phyloP scores from a whole-genome alignment of 2,329 filamentous ascomycete species.

The Plectosphaerella sp. region DNA sequence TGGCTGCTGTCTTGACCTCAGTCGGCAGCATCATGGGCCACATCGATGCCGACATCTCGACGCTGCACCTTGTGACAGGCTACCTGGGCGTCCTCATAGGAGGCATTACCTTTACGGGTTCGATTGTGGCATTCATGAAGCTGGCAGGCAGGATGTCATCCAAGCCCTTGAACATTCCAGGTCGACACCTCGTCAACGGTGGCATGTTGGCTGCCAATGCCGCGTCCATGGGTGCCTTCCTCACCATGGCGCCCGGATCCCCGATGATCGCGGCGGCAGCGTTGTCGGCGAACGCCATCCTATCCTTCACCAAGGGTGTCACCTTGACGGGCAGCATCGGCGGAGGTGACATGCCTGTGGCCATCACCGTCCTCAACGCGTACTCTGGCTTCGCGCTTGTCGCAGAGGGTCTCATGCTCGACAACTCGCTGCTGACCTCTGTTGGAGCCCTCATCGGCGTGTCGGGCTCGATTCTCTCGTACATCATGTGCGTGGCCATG shows the following conservation, averaged over 20 bases:
- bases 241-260: slow-evolving; percentile 75
- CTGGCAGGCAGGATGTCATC: slow-evolving; percentile 80
- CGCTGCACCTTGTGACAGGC: slow-evolving; percentile 77
- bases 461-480: slow-evolving; percentile 82
- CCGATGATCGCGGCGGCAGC: slow-evolving; percentile 76
- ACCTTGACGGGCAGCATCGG: slow-evolving; percentile 87
- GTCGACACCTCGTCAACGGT: slow-evolving; percentile 71
- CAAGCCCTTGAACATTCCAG: slow-evolving; percentile 66
- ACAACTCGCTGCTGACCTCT: slow-evolving; percentile 79
- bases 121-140: slow-evolving; percentile 85
- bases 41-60: slow-evolving; percentile 57
- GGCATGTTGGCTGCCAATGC: slow-evolving; percentile 71
- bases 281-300: slow-evolving; percentile 67
- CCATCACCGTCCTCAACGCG: slow-evolving; percentile 85
- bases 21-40: slow-evolving; percentile 72
- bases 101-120: slow-evolving; percentile 87
- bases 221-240: slow-evolving; percentile 78
- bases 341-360: slow-evolving; percentile 90
- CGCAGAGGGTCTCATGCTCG: slow-evolving; percentile 87
- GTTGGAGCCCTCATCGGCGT: slow-evolving; percentile 86
- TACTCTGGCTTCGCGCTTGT: slow-evolving; percentile 90
- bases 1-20: slow-evolving; percentile 83
- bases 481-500: slow-evolving; percentile 87
- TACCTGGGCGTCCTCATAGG: slow-evolving; percentile 84
- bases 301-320: slow-evolving; percentile 82